Base-by-base conservation (phyloP, 2,329 filamentous ascomycete genomes). In the Clonostachys chloroleuca region DNA sequence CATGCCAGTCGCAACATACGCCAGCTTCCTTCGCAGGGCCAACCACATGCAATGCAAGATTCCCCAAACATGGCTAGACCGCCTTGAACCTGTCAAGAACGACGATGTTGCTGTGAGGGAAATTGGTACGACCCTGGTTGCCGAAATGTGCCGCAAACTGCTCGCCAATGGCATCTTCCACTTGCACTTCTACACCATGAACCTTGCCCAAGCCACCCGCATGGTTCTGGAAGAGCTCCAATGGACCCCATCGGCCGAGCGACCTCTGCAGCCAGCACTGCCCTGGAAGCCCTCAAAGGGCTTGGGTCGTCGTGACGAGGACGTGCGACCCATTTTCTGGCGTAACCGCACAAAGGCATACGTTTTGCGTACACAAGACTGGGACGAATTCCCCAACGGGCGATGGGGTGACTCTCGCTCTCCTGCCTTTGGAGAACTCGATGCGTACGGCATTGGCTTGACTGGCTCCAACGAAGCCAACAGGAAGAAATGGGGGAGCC, bases 101-200 rank as follows among this genome's bases (percentile, higher is more conserved):
- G 92, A 99, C 59, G 94, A 99, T 67, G 84, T 89, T 20, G 89
- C 90, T 44, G 94, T 97, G 34, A 83, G 92, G 64, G 89, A 95
- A 54, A 83, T 95, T 47, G 94, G 94, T 46, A 94, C 91, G 69
- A 83, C 80, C 13, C 76, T 99, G 18, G 86, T 99, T 16, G 89
- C 91, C 18, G 82, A 95, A 41, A 85, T 99, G 83, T 99, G 94
- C 67, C 84, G 86, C 50, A 89, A 86, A 69, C 81, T 99, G 50
- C 75, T 97, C 48, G 81, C 84, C 49, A 84, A 83, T 35, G 94
- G 92, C 39, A 89, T 96, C 55, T 78, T 83, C 53, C 91, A 96
- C 63, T 69, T 99, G 54, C 94, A 99, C 68, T 99, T 99, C 69
- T 99, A 99, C 74, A 99, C 94, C 51, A 99, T 99, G 94, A 99